Base-by-base conservation (phyloP, 257 asterid genomes). In the Solanum arcanum region DNA sequence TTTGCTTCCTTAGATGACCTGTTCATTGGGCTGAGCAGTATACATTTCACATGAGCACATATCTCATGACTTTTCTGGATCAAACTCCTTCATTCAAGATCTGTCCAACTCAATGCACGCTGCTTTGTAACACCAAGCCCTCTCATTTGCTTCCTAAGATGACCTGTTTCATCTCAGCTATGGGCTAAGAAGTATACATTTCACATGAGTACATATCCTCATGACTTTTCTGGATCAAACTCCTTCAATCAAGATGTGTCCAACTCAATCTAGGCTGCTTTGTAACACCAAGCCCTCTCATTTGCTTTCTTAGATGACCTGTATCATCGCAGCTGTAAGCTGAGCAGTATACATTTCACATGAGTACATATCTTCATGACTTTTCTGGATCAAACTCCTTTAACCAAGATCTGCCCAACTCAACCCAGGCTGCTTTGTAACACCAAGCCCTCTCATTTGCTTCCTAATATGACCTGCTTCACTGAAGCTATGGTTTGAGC, bases 231-330 rank as follows among this genome's bases (percentile, higher is more conserved):
- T 90, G 97, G 96, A 87, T 94, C 94, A 92, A 94, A 87, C 88
- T 93, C 93, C 86, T 88, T 94, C 21, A 96, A 85, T 73, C 92
- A 94, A 15, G 92, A 90, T 95, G 94, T 3, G 90, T 92, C 98
- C 98, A 96, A 91, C 99, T 96, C 93, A 96, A 89, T 31, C 98
- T 97, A 20, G 98, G 95, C 64, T 92, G 95, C 88, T 96, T 96
- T 75, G 82, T 90, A 74, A 95, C 93, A 56, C 98, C 97, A 1
- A 86, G 88, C 66, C 88, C 85, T 47, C 83, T 69, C 98, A 95
- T 95, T 59, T 89, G 91, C 83, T 90, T 90, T 90, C 98, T 90
- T 69, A 91, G 64, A 31, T 74, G 44, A 70, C 92, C 92, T 25
- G 95, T 96, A 86, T 93, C 92, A 64, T 84, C 5, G 35, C 5